phyloP scores from a whole-genome alignment of 1,284 basidiomycete species.

The Ganoderma sinense region DNA sequence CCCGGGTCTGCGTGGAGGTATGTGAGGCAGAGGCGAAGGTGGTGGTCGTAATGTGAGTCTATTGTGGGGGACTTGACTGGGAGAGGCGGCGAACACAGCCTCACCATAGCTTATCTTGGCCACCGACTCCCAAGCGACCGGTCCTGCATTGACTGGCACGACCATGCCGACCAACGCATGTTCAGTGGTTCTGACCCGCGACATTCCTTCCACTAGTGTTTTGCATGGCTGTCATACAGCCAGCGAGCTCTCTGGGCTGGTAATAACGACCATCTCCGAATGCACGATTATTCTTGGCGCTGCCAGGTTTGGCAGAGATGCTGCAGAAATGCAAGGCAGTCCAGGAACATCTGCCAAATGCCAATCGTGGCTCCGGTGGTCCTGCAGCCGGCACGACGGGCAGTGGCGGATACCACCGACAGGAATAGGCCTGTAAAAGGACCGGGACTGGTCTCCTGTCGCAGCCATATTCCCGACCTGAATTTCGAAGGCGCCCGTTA shows the following conservation, averaged over 20 bases:
- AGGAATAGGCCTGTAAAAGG: too few relatives aligned
- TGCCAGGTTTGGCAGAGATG: not conserved
- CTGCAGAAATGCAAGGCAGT: not conserved
- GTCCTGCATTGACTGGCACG: too few relatives aligned
- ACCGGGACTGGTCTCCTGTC: too few relatives aligned
- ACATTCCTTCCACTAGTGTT: not conserved
- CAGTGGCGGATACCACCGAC: too few relatives aligned
- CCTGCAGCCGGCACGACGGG: too few relatives aligned
- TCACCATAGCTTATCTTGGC: not conserved
- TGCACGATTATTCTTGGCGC: not conserved
- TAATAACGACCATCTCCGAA: not conserved
- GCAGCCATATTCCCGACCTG: too few relatives aligned
- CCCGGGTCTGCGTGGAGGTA: not conserved
- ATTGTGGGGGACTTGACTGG: too few relatives aligned
- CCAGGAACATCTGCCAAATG: not conserved
- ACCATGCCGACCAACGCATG: too few relatives aligned
- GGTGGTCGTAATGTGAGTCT: not conserved
- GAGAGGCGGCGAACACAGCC: not conserved
- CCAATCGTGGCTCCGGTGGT: not conserved
- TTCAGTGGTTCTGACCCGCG: not conserved
- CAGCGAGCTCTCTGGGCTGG: not conserved
- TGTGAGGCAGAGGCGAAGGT: not conserved
- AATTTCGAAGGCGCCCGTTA: too few relatives aligned
- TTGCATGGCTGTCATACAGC: not conserved
- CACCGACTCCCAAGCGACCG: not conserved